Evolutionary conservation across 805 yeast species (phyloP), one percentile per base, ranked within the genome.

Genomic region (Barnettozyma vustinii): DNA sequence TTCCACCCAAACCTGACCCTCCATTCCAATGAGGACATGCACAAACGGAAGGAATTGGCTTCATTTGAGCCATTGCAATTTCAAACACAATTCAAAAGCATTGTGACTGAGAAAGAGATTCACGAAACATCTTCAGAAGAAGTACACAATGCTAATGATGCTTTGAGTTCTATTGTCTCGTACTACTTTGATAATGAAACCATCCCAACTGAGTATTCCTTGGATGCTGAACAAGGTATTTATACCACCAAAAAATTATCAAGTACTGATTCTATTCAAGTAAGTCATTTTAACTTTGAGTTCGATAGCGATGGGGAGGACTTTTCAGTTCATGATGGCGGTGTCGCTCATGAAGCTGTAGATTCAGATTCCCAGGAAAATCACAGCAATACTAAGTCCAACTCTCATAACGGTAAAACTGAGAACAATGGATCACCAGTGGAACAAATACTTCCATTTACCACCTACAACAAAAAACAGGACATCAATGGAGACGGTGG

Each of bases 161-260:
- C 15, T 1, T 30, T 40, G 33, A 40, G 43, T 15, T 46, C 48
- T 2, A 41, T 46, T 26, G 50, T 47, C 9, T 30, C 42, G 12
- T 37, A 37, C 30, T 42, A 42, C 37, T 27, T 47, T 23, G 43
- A 42, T n/a, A 23, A 39, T 9, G 50, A 47, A 13, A 21, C 49
- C 8, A 30, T 46, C 13, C 45, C 42, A 7, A 15, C 44, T 23
- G 36, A 43, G 9, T 33, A 37, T 12, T 10, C 36, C 6, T 37
- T 37, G 18, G 30, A 33, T n/a, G 26, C 12, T 12, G 37, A 25
- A 4, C 13, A n/a, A 12, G 47, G 42, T 23, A 27, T 44, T 5
- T 44, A 44, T 27, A 21, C 18, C 15, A 44, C 47, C 6, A 12
- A 19, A 23, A 13, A 33, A 9, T 10, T 12, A 9, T 9, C 9